Base-by-base conservation (phyloP, 2,329 filamentous ascomycete species). In the Hypoxylon sp. region DNA sequence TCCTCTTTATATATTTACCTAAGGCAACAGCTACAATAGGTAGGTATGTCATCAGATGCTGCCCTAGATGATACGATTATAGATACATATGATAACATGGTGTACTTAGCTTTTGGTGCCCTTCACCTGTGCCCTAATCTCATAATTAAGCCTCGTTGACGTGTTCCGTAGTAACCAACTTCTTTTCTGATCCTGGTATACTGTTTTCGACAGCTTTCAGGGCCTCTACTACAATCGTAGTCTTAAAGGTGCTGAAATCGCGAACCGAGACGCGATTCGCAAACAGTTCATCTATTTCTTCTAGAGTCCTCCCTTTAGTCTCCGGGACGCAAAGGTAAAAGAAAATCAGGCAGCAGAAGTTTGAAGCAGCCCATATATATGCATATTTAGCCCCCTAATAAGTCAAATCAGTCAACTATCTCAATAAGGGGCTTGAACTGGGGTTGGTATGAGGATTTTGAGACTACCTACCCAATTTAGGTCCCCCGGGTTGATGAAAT, bases 341-440 rank as follows among this genome's bases (percentile, higher is more conserved):
- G 68, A 78, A 77, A 1, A 75, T 67, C 9, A 77, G 68, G 48
- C 75, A 77, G 48, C 67, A 67, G 0, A 77, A 61, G 17, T 77
- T 77, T 5, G 76, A 74, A 0, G 67, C 77, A 2, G 75, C 77
- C 81, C 82, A 84, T 46, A 84, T 82, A 51, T 81, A 84, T 0
- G 81, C 78, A 48, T 83, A 83, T 47, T 81, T 78, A 0, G 82
- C 81, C 0, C 81, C 82, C 82, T 77, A 29, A 47, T 24, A 2
- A n/a, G 55, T 53, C 14, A 9, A 1, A 26, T 68, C 63, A 73
- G 69, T 37, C 3, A 1, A 13, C 5, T 13, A 17, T 17, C 3
- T 6, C 8, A 5, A 14, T 5, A 53, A n/a, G 42, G 37, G 0
- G 22, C 9, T 17, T 22, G 11, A 35, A 13, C 17, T 8, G 1